Percentiles rank a stretch among this genome's conserved stretches.
phyloP scores from a whole-genome alignment of 2,329 filamentous ascomycete species.

The Lecanicillium sp. region DNA sequence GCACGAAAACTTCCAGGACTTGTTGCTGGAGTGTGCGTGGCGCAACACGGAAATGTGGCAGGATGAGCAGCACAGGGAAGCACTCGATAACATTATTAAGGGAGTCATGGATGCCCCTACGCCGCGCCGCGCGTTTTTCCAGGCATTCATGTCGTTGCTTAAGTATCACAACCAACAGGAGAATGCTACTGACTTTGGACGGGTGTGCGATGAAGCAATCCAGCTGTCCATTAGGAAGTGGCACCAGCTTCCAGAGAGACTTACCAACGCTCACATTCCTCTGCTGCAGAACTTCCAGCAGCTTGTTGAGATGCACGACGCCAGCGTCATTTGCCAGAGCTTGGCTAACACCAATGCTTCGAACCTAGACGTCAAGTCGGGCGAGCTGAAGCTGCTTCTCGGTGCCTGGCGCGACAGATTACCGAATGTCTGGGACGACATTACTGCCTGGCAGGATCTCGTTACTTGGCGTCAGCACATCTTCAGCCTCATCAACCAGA shows the following conservation, averaged over 20 bases:
- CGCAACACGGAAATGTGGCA: conserved; percentile 94
- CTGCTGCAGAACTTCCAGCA: conserved; percentile 97
- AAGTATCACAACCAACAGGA: conserved; percentile 91
- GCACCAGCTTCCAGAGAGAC: conserved; percentile 91
- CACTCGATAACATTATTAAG: conserved; percentile 88
- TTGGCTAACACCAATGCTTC: conserved; percentile 72
- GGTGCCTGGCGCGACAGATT: conserved; percentile 93
- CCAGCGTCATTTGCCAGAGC: conserved; percentile 91
- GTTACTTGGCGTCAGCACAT: conserved; percentile 99
- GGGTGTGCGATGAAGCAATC: conserved; percentile 92
- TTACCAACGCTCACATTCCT: conserved; percentile 92
- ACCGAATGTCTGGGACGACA: conserved; percentile 98
- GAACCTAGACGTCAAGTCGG: conserved; percentile 90
- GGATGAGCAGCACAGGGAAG: conserved; percentile 75
- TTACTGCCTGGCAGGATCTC: conserved; percentile 97
- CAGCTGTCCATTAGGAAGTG: conserved; percentile 96
- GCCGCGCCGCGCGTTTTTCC: conserved; percentile 89
- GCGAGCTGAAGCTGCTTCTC: conserved; percentile 87
- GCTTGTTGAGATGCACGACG: conserved; percentile 92
- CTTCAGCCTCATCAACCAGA: conserved; percentile 92
- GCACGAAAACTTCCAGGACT: conserved; percentile 96
- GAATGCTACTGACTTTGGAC: conserved; percentile 68
- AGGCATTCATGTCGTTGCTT: conserved; percentile 93
- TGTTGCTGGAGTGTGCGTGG: conserved; percentile 93
- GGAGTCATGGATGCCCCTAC: conserved; percentile 97